phyloP scores from a whole-genome alignment of 23 red algal genomes.

The Agarophyton chilense region DNA sequence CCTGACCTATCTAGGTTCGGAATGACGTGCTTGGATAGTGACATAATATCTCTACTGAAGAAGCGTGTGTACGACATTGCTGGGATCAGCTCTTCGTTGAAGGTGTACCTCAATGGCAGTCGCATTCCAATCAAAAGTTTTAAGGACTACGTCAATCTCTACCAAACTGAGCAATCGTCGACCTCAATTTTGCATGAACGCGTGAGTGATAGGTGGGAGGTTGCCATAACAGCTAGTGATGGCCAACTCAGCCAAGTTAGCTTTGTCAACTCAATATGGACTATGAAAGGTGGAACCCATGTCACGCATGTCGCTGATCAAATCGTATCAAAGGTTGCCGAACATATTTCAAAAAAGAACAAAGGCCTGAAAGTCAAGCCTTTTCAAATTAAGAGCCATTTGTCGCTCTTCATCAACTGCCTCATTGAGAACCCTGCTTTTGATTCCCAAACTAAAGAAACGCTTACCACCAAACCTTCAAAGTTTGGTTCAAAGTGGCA shows the following conservation, averaged over 20 bases:
- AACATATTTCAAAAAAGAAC: conserved; percentile 94
- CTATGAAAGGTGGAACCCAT: conserved; percentile 98
- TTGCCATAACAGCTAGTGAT: conserved; percentile 88
- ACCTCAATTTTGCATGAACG: conserved; percentile 69
- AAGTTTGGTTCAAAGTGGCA: conserved; percentile 92
- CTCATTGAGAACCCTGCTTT: conserved; percentile 97
- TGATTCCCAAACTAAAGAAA: conserved; percentile 99
- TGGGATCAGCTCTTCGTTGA: conserved; percentile 75
- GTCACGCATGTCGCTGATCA: conserved; percentile 92
- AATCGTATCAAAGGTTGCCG: conserved; percentile 71
- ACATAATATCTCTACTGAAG: conserved; percentile 87
- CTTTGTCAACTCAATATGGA: conserved; percentile 99
- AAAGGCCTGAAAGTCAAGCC: conserved; percentile 92
- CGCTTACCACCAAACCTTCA: conserved; percentile 77
- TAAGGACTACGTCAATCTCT: conserved; percentile 93
- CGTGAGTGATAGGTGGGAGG: conserved; percentile 84
- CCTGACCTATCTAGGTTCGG: conserved; percentile 93
- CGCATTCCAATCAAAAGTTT: conserved; percentile 81
- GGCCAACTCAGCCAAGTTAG: conserved; percentile 92
- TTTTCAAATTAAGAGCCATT: conserved; percentile 86
- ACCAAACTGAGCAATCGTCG: conserved; percentile 59
- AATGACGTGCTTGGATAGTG: conserved; percentile 83
- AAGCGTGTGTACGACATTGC: conserved; percentile 98
- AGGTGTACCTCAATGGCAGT: conserved; percentile 84
- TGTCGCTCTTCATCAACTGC: conserved; percentile 91